These are phyloP conservation scores for Daldinia sp. DNA, from an alignment of 2,329 filamentous ascomycete species.

Conservation along the genomic window DNA sequence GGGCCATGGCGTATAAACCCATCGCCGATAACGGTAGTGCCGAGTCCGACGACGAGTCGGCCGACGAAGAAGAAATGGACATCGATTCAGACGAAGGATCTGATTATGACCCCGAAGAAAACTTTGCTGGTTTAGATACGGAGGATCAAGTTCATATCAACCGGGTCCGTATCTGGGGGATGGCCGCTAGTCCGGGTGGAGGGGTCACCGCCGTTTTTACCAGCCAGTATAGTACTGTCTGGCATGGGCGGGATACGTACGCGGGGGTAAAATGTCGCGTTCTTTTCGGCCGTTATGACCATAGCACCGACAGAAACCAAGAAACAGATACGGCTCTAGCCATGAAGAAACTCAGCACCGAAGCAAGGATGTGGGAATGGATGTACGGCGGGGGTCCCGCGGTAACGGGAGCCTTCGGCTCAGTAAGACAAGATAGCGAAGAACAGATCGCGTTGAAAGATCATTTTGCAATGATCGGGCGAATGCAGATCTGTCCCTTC, in stretches of 20 bases:
- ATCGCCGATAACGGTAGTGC: conserved; percentile 26
- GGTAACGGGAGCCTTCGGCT: conserved; percentile 51
- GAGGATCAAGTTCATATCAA: conserved; percentile 57
- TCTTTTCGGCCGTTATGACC: conserved; percentile 47
- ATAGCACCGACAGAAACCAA: conserved; percentile 11
- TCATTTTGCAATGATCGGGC: conserved; percentile 51
- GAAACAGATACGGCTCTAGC: conserved; percentile 10
- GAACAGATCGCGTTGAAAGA: conserved; percentile 42
- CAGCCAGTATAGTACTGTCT: conserved; percentile 58
- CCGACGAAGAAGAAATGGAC: conserved; percentile 39
- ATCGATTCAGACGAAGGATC: conserved; percentile 43
- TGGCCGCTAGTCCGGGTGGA: conserved; percentile 60
- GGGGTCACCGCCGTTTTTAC: conserved; percentile 61
- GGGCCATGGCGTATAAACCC: conserved; percentile 52
- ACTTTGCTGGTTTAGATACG: conserved; percentile 43
- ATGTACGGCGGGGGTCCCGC: conserved; percentile 63
- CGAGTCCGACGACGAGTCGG: conserved; percentile 32
- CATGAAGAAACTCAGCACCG: conserved; percentile 55
- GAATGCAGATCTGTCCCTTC: conserved; percentile 56
- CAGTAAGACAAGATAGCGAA: background rate
- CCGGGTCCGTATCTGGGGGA: conserved; percentile 62
- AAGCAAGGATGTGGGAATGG: conserved; percentile 65
- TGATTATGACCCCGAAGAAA: conserved; percentile 46
- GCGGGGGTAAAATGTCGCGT: conserved; percentile 50
- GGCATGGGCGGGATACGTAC: conserved; percentile 54